Base-by-base conservation (phyloP, 257 asterid species). In the Cinchona pubescens region DNA sequence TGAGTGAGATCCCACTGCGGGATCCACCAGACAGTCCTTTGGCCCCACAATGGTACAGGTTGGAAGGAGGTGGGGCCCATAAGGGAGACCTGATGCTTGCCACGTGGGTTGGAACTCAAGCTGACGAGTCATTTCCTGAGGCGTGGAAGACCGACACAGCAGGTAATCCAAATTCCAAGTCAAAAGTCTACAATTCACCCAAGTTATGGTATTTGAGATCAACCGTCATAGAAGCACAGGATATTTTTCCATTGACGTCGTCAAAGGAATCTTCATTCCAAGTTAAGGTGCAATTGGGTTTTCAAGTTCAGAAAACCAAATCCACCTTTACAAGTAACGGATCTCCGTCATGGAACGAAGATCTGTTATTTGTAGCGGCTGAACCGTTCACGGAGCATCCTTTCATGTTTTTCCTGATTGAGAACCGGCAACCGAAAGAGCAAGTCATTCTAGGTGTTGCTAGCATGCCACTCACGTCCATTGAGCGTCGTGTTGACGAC, bases 41-140 rank as follows among this genome's bases (percentile, higher is more conserved):
- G 82, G 98, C 98, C 80, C 95, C 97, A 25, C 97, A 91, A 61
- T 93, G 97, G 97, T 93, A 93, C 70, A 84, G 98, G 19, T 89
- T 93, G 21, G 98, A 93, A 70, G 98, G 96, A 13, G 97, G 97
- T 9, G 97, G 94, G 66, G 98, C 95, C 72, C 87, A 88, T 83
- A 80, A 82, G 32, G 96, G 97, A 19, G 97, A 93, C 81, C 87
- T 91, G 61, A 93, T 93, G 97, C 95, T 93, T 9, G 97, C 98
- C 83, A 82, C 98, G 29, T 93, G 97, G 98, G 79, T 91, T 1
- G 98, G 98, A 5, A 93, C 97, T 4, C 98, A 91, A 64, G 96
- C 96, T 11, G 98, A 93, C 71, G 98, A 93, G 51, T 93, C 98
- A 1, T 93, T 93, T 32, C 88, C 96, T 0, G 95, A 93, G 30